Conservation (phyloP, 306 rosid genomes). For the Dryas drummondii region DNA sequence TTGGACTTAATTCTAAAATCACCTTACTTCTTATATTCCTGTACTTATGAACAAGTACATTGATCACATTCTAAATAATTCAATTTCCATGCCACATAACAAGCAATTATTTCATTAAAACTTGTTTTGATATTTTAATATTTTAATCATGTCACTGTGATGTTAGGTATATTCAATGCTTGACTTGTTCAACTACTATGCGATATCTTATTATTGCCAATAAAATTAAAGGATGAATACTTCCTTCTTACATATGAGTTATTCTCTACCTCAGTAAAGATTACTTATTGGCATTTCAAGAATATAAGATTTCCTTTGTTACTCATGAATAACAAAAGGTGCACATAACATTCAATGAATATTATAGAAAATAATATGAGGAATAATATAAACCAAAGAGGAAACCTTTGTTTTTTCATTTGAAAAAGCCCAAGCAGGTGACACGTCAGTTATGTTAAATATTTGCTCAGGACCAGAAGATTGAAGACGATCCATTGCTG, state of each 20-base stretch:
- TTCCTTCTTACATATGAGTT: neutral
- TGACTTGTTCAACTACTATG: neutral
- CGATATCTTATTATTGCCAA: neutral
- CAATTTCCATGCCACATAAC: neutral
- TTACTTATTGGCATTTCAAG: neutral
- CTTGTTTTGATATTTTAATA: neutral
- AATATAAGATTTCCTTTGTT: neutral
- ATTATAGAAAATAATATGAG: conserved; percentile 4
- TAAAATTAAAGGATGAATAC: neutral
- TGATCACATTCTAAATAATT: neutral
- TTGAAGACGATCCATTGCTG: conserved; percentile 45
- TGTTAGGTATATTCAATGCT: neutral
- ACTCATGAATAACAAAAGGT: conserved; percentile 19
- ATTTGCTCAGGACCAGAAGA: conserved; percentile 61
- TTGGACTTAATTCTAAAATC: neutral
- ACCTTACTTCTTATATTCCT: neutral
- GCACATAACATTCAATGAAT: conserved; percentile 11
- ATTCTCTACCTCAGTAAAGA: neutral
- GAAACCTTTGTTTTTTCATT: conserved; percentile 88
- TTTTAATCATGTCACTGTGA: neutral
- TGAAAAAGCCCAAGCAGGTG: conserved; percentile 77
- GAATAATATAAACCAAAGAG: conserved; percentile 14
- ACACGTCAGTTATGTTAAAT: conserved; percentile 70
- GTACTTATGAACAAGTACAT: neutral
- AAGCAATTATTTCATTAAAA: neutral